Percentiles rank a stretch among this genome's conserved stretches.
These are phyloP conservation scores for Pochonia chlamydosporia DNA, from an alignment of 2,329 filamentous ascomycete genomes.

Conservation along the genomic window DNA sequence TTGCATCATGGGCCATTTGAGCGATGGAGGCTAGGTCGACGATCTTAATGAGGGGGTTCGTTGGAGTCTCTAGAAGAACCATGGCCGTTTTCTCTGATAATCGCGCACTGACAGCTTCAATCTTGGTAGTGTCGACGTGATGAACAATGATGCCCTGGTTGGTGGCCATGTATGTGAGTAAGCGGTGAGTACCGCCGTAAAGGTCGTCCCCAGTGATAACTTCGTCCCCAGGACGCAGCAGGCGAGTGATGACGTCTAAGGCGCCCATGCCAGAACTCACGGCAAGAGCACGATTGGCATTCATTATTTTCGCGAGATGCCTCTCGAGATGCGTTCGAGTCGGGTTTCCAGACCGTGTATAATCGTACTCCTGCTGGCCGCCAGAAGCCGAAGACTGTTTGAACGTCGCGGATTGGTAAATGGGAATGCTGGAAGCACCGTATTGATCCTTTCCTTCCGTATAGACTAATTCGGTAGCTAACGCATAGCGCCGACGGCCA, in stretches of 20 bases:
- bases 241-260: constrained; percentile 87
- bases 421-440: constrained; percentile 90
- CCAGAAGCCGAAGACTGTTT: constrained; percentile 80
- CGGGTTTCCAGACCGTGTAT: constrained; percentile 95
- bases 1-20: constrained; percentile 67
- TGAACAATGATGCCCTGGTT: constrained; percentile 91
- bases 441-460: constrained; percentile 96
- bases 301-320: constrained; percentile 98
- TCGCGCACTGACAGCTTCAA: constrained; percentile 62
- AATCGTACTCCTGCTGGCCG: constrained; percentile 87
- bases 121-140: constrained; percentile 88
- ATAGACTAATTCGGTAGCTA: constrained; percentile 94
- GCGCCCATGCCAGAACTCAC: constrained; percentile 98
- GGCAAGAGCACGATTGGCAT: constrained; percentile 80
- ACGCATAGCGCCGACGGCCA: constrained; percentile 76
- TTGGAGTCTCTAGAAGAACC: constrained; percentile 93
- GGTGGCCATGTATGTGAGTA: constrained; percentile 85
- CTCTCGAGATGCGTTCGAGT: constrained; percentile 93
- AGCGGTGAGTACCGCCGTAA: constrained; percentile 89
- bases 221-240: constrained; percentile 88
- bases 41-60: constrained; percentile 97
- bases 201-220: constrained; percentile 96
- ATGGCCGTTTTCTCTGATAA: constrained; percentile 81
- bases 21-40: constrained; percentile 85
- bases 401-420: constrained; percentile 98